Evolutionary conservation across 768 basidiomycete genomes (phyloP).

Genomic region (Lactarius deliciosus): DNA sequence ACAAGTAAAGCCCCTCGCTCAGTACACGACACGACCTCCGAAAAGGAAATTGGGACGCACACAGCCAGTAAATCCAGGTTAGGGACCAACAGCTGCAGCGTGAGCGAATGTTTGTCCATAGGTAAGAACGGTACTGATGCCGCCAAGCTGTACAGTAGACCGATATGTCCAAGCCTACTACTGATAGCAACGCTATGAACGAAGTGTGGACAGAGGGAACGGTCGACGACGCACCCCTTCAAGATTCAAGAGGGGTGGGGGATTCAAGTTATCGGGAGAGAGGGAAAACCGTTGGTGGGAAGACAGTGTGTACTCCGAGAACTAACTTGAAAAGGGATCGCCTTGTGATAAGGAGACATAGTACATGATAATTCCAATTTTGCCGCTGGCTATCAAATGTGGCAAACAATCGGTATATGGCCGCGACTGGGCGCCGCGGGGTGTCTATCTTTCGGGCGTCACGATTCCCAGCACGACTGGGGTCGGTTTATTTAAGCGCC

Average conservation of each 20-base stretch:
- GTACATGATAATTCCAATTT: too few relatives aligned
- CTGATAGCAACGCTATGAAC: neutral
- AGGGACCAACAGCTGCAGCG: neutral
- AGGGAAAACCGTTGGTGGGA: neutral
- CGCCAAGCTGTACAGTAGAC: neutral
- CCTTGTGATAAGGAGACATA: too few relatives aligned
- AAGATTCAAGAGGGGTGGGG: neutral
- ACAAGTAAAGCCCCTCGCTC: neutral
- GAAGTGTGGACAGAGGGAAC: neutral
- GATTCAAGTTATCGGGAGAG: neutral
- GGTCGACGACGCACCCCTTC: neutral
- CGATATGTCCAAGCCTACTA: neutral
- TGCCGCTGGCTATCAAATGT: too few relatives aligned
- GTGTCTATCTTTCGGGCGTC: too few relatives aligned
- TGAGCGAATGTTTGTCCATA: neutral
- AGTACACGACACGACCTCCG: neutral
- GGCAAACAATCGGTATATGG: too few relatives aligned
- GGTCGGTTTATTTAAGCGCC: neutral
- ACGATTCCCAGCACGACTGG: neutral
- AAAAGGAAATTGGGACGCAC: neutral
- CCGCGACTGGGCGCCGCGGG: too few relatives aligned
- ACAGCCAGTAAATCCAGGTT: neutral
- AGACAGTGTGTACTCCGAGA: neutral
- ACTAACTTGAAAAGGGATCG: too few relatives aligned
- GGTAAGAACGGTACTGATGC: neutral